Evolutionary conservation across 805 yeast species (phyloP).

Genomic region (Wickerhamiella occidentalis): DNA sequence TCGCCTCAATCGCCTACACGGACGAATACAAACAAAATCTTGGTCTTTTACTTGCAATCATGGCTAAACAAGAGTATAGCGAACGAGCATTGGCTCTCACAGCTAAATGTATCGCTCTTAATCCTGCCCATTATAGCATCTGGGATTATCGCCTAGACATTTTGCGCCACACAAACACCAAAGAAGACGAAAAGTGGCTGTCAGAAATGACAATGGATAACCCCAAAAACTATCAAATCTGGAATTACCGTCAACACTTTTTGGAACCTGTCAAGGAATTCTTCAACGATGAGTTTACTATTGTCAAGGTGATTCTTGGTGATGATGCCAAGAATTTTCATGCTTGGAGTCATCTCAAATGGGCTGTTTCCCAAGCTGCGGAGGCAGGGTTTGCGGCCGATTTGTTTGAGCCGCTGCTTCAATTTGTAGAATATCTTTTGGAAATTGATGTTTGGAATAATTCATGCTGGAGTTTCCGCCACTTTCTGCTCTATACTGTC

Average conservation of each 20-base stretch:
- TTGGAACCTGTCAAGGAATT: constrained; percentile 28
- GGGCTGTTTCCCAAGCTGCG: constrained; percentile 46
- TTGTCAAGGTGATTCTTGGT: constrained; percentile 53
- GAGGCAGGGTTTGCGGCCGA: neutral
- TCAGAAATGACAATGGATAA: constrained; percentile 60
- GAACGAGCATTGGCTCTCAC: constrained; percentile 63
- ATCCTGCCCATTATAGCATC: constrained; percentile 85
- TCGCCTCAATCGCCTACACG: constrained; percentile 42
- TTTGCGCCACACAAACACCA: constrained; percentile 23
- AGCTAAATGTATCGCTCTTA: constrained; percentile 44
- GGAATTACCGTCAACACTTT: constrained; percentile 78
- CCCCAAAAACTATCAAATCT: constrained; percentile 91
- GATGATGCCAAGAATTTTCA: constrained; percentile 88
- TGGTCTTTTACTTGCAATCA: constrained; percentile 49
- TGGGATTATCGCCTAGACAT: constrained; percentile 44
- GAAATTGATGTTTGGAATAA: constrained; percentile 67
- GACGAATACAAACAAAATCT: constrained; percentile 55
- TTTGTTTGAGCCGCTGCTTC: constrained; percentile 36
- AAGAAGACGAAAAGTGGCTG: constrained; percentile 63
- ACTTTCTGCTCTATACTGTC: constrained; percentile 35
- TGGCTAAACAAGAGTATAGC: constrained; percentile 48
- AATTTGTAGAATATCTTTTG: constrained; percentile 39
- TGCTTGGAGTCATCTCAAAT: constrained; percentile 86
- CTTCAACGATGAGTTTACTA: constrained; percentile 45
- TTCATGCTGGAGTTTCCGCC: constrained; percentile 87